Base-by-base conservation (phyloP, 768 basidiomycete species). In the Porpolomopsis calyptriformis region DNA sequence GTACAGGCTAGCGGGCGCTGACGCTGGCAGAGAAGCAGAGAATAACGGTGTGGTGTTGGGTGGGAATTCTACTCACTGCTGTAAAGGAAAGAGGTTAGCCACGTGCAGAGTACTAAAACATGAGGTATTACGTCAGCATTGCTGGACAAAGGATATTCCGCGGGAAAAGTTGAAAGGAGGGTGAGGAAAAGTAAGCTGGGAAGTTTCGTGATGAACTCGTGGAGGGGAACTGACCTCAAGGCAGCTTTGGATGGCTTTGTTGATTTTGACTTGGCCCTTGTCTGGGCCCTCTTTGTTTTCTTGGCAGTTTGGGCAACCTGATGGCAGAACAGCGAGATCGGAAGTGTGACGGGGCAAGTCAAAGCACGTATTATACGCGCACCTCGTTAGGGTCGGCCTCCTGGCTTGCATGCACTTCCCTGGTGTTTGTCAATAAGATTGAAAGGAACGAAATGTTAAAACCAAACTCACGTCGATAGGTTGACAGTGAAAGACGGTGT, bases 271-370 rank as follows among this genome's bases (percentile, higher is more conserved):
- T 23, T 26, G 22, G 54, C 50, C 5, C 51, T 49, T 20, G 43
- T 45, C 19, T 48, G 49, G 22, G 50, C 46, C 24, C 61, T 57
- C 58, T 57, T 75, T 4, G 66, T 41, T 54, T 69, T 76, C 58
- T 74, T 75, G 16, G 63, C 49, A 22, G 65, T 57, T 8, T 68
- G 60, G 24, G 60, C 50, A 12, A 52, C 29, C 45, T 60, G 40
- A 40, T 25, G 22, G 29, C n/a, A 11, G 29, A 4, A 40, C 38
- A 14, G n/a, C 3, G 18, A 40, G 9, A 16, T n/a, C 19, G 9
- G 19, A 7, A 11, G 11, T 11, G 14, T 37, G 22, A n/a, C 22
- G 19, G 11, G 4, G 26, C 23, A 18, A n/a, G 14, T 18, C 9
- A 7, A 14, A 40, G 4, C 18, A 29, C 18, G 11, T 29, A 25